These are phyloP conservation scores for Coelastrella sp. DNA, from an alignment of 139 green algal genomes.

Conservation along the genomic window DNA sequence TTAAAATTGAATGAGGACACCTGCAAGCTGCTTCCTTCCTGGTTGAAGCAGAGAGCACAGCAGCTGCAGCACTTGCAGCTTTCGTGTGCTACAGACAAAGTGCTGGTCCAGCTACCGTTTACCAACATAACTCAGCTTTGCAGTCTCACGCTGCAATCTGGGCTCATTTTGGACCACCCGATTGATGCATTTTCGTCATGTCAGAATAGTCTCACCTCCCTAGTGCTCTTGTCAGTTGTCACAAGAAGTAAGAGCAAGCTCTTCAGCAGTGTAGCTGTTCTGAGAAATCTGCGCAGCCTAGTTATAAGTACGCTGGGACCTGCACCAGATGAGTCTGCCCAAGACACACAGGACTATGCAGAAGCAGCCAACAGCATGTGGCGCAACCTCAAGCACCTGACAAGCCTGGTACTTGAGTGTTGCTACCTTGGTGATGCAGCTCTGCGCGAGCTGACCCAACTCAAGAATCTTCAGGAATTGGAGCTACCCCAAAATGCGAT, in stretches of 20 bases:
- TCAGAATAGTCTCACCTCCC: background rate
- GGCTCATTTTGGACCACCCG: background rate
- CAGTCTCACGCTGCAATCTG: background rate
- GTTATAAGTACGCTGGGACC: background rate
- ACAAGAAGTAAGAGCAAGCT: background rate
- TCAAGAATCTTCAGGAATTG: background rate
- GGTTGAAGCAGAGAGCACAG: background rate
- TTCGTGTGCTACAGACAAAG: too few species aligned
- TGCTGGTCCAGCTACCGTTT: background rate
- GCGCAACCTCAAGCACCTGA: background rate
- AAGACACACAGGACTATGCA: background rate
- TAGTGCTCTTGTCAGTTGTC: background rate
- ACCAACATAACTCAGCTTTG: background rate
- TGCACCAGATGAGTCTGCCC: background rate
- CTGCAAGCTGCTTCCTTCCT: background rate
- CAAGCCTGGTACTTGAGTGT: background rate
- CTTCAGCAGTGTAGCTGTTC: background rate
- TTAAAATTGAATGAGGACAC: background rate
- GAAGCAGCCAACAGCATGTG: background rate
- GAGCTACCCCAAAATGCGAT: background rate
- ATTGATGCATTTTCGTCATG: background rate
- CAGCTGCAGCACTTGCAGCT: background rate
- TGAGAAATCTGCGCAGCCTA: background rate
- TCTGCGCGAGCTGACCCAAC: background rate
- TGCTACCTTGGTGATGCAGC: slow-evolving; percentile 1